phyloP scores from a whole-genome alignment of 805 yeast species.

The Sungouiella blattae region DNA sequence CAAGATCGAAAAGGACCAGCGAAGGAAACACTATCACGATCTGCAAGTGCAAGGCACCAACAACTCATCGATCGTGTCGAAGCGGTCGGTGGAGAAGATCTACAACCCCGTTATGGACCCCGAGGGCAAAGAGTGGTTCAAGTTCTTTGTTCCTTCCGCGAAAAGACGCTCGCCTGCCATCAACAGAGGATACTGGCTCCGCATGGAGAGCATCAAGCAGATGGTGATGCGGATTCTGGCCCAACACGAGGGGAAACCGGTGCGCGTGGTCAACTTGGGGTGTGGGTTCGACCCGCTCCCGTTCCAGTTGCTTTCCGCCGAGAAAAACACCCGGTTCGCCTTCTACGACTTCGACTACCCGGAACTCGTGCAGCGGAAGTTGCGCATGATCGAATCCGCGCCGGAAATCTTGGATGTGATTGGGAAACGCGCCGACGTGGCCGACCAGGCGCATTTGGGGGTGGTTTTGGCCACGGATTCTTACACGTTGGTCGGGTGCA shows the following conservation, averaged over 20 bases:
- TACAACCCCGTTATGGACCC: slow-evolving; percentile 39
- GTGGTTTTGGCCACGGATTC: slow-evolving; percentile 9
- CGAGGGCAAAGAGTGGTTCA: slow-evolving; percentile 49
- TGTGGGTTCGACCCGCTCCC: slow-evolving; percentile 63
- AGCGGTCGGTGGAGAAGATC: slow-evolving; percentile 70
- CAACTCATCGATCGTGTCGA: slow-evolving; percentile 78
- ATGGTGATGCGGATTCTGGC: slow-evolving; percentile 46
- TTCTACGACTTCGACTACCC: slow-evolving; percentile 78
- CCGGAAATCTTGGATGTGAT: slow-evolving; percentile 45
- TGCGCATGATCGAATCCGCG: slow-evolving; percentile 46
- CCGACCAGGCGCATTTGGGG: slow-evolving; percentile 5
- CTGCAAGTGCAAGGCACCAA: slow-evolving; percentile 80
- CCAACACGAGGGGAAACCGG: slow-evolving; percentile 18
- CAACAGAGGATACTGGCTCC: slow-evolving; percentile 78
- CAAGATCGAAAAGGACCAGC: slow-evolving; percentile 41
- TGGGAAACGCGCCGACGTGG: slow-evolving; percentile 23
- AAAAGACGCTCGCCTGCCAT: slow-evolving; percentile 75
- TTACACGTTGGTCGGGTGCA: slow-evolving; percentile 65
- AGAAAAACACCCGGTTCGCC: slow-evolving; percentile 21
- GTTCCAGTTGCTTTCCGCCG: slow-evolving; percentile 32
- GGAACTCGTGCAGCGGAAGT: slow-evolving; percentile 57
- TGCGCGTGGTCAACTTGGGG: slow-evolving; percentile 63
- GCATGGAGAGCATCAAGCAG: slow-evolving; percentile 66
- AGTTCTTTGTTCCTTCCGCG: slow-evolving; percentile 61
- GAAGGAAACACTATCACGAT: slow-evolving; percentile 53